These are phyloP conservation scores for Globisporangium barbulae DNA, from an alignment of 352 stramenopile species.

Conservation along the genomic window DNA sequence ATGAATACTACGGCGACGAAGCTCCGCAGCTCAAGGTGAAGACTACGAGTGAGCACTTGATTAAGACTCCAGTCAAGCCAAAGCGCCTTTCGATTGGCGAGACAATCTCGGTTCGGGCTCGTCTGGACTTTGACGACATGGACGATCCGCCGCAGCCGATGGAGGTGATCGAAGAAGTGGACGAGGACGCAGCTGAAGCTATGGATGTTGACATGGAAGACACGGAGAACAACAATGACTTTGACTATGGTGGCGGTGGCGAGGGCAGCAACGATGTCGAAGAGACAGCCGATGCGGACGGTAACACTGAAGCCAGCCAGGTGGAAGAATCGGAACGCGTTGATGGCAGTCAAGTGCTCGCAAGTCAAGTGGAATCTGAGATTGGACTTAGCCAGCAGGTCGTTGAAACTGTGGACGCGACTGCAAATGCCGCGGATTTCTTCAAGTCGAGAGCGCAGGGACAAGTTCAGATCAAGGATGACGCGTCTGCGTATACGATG, in stretches of 20 bases:
- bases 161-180: conserved; percentile 22
- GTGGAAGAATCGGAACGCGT: conserved; percentile 32
- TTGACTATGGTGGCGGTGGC: conserved; percentile 28
- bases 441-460: conserved; percentile 50
- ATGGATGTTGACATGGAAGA: conserved; percentile 36
- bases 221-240: conserved; percentile 31
- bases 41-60: conserved; percentile 55
- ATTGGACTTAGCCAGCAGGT: conserved; percentile 1
- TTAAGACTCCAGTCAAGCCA: conserved; percentile 50
- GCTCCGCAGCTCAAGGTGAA: conserved; percentile 50
- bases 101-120: conserved; percentile 11
- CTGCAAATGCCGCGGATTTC: conserved; percentile 51
- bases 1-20: conserved; percentile 54
- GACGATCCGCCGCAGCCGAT: conserved; percentile 19
- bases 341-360: conserved; percentile 15
- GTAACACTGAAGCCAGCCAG: conserved; percentile 19
- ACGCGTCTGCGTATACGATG: conserved; percentile 53
- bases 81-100: conserved; percentile 8
- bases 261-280: conserved; percentile 19
- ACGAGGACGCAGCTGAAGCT: conserved; percentile 26
- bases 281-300: conserved; percentile 8
- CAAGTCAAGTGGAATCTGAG: conserved; percentile 11
- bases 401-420: conserved; percentile 13
- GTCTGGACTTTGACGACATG: conserved; percentile 19
- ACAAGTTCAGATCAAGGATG: conserved; percentile 42